These are phyloP conservation scores for Penicillium alfredii DNA, from an alignment of 495 filamentous ascomycete genomes.

Conservation along the genomic window DNA sequence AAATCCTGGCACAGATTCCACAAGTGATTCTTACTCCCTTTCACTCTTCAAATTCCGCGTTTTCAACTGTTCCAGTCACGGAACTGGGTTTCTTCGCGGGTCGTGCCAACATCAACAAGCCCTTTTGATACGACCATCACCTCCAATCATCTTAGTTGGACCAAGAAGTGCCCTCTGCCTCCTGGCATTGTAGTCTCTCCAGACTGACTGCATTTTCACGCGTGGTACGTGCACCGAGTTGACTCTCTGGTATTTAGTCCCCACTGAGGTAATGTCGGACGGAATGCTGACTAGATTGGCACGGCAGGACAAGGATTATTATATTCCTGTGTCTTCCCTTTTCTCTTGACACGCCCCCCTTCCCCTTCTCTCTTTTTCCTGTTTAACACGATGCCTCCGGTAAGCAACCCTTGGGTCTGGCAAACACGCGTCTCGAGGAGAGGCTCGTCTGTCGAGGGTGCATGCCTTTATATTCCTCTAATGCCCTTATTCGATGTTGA, in stretches of 20 bases:
- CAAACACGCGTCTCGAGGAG: too few species aligned
- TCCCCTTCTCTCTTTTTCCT: constrained; percentile 16
- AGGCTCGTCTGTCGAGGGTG: too few species aligned
- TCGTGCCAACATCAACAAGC: constrained; percentile 28
- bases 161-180: constrained; percentile 14
- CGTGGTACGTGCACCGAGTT: constrained; percentile 39
- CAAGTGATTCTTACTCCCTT: constrained; percentile 13
- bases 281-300: constrained; percentile 40
- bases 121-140: too few species aligned
- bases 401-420: constrained; percentile 34
- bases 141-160: too few species aligned
- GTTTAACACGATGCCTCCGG: constrained; percentile 37
- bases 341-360: constrained; percentile 26
- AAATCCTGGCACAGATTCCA: constrained; percentile 8
- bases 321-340: constrained; percentile 26
- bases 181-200: constrained; percentile 26
- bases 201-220: constrained; percentile 34
- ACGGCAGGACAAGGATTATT: constrained; percentile 21
- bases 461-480: too few species aligned
- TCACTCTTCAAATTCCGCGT: constrained; percentile 8
- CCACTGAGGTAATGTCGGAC: constrained; percentile 31
- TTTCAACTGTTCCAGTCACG: too few species aligned
- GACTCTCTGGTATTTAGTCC: constrained; percentile 34
- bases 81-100: constrained; percentile 19
- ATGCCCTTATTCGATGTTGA: too few species aligned